Percentiles rank a stretch among this genome's conserved stretches.
Evolutionary conservation across 371 early-diverging fungal genomes (phyloP).

Genomic region (Lichtheimia ramosa): DNA sequence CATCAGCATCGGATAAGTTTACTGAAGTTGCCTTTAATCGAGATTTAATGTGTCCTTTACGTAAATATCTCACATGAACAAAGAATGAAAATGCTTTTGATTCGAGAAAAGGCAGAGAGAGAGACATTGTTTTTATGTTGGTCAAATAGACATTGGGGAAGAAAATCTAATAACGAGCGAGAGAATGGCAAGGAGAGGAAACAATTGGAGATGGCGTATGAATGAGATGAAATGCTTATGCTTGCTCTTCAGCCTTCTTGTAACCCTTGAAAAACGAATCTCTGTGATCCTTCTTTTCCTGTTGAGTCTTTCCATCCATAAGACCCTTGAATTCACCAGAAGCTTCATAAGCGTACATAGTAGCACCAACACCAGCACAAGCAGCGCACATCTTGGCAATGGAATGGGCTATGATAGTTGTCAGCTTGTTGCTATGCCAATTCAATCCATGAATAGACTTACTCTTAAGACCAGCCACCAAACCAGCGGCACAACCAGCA

Average conservation of each 20-base stretch:
- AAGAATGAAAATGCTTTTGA: not conserved
- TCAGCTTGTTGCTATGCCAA: not conserved
- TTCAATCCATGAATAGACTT: conserved; percentile 4
- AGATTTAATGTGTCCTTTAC: conserved; percentile 38
- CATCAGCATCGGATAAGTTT: conserved; percentile 64
- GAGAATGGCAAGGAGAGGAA: not conserved
- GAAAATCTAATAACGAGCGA: too few relatives aligned
- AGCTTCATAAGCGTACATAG: conserved; percentile 73
- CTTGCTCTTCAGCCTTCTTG: conserved; percentile 24
- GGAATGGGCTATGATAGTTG: conserved; percentile 48
- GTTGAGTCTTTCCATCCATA: conserved; percentile 43
- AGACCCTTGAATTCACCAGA: conserved; percentile 65
- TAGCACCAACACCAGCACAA: conserved; percentile 67
- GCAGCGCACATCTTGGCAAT: conserved; percentile 59
- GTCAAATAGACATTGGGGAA: too few relatives aligned
- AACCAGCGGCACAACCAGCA: conserved; percentile 77
- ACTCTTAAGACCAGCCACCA: conserved; percentile 70
- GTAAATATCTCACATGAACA: conserved; percentile 23
- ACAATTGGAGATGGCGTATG: not conserved
- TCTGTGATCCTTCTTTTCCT: conserved; percentile 53
- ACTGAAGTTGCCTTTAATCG: conserved; percentile 69
- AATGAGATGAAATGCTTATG: conserved; percentile 9
- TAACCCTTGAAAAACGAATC: conserved; percentile 49
- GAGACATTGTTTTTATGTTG: too few relatives aligned
- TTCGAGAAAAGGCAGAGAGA: too few relatives aligned